These are phyloP conservation scores for Lagerstroemia speciosa DNA, from an alignment of 345 rosid species.

Conservation along the genomic window DNA sequence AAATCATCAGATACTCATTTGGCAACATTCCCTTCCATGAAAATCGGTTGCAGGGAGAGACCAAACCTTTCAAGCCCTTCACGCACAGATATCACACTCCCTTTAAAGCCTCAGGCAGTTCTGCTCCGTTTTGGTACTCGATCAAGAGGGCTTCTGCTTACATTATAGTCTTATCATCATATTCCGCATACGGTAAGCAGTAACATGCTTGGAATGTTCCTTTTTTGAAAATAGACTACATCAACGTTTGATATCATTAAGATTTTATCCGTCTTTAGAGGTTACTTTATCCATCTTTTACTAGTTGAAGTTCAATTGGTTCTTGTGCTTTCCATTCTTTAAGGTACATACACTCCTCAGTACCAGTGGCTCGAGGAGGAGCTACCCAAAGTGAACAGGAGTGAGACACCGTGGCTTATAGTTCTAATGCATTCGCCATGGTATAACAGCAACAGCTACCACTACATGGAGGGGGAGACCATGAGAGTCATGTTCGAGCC, in stretches of 20 bases:
- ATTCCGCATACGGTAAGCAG: constrained; percentile 38
- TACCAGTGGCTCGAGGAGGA: constrained; percentile 59
- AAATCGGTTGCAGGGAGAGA: constrained; percentile 26
- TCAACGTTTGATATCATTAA: too few relatives aligned
- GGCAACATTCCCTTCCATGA: not conserved
- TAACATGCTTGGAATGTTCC: not conserved
- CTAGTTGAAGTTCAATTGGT: too few relatives aligned
- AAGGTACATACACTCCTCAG: constrained; percentile 78
- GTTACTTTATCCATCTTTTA: not conserved
- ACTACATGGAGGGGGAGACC: constrained; percentile 55
- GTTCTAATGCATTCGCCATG: constrained; percentile 70
- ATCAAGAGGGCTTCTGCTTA: constrained; percentile 36
- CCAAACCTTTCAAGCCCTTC: constrained; percentile 32
- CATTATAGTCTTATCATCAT: constrained; percentile 36
- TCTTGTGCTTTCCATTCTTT: constrained; percentile 13
- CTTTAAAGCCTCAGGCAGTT: constrained; percentile 30
- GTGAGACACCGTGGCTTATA: constrained; percentile 80
- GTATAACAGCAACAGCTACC: constrained; percentile 82
- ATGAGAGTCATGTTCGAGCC: constrained; percentile 41
- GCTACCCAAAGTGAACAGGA: constrained; percentile 69
- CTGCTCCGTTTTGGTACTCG: constrained; percentile 44
- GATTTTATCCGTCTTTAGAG: not conserved
- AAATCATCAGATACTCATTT: not conserved
- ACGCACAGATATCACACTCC: constrained; percentile 25
- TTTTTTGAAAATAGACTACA: too few relatives aligned